A percentile compares a stretch with the other conserved stretches of the same genome.
Evolutionary conservation across 2,329 filamentous ascomycete species (phyloP).

Genomic region (Ceratocystis eucalypticola): DNA sequence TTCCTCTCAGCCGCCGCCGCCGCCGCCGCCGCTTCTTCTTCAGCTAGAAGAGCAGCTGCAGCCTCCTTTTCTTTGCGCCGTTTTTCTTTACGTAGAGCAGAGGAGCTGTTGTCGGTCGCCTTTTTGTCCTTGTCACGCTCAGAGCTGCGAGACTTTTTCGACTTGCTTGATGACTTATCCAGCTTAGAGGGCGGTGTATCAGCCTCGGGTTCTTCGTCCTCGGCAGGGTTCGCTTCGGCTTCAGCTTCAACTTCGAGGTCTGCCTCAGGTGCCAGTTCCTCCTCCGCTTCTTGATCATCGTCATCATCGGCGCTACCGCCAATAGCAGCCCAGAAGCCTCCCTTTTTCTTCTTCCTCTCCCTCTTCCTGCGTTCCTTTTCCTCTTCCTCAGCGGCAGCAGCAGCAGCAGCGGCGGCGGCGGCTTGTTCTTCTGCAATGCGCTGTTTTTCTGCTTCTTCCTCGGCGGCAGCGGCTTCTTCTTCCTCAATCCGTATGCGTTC

Average conservation of each 20-base stretch:
- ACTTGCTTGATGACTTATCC: slow-evolving; percentile 26
- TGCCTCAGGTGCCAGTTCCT: not conserved
- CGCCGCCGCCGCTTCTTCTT: slow-evolving; percentile 20
- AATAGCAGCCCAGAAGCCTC: slow-evolving; percentile 12
- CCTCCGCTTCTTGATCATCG: slow-evolving; percentile 21
- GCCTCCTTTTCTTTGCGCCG: slow-evolving; percentile 28
- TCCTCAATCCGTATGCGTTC: not conserved
- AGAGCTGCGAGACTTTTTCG: slow-evolving; percentile 24
- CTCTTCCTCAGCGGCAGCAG: slow-evolving; percentile 6
- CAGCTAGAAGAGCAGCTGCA: slow-evolving; percentile 22
- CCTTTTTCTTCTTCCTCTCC: slow-evolving; percentile 24
- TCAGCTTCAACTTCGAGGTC: slow-evolving; percentile 22
- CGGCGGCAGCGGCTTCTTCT: slow-evolving; percentile 9
- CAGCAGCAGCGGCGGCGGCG: slow-evolving; percentile 1
- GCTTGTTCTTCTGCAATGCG: slow-evolving; percentile 19
- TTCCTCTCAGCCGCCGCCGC: slow-evolving; percentile 10
- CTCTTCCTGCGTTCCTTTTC: slow-evolving; percentile 22
- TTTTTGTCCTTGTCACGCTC: slow-evolving; percentile 16
- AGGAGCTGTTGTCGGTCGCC: slow-evolving; percentile 20
- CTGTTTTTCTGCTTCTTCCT: slow-evolving; percentile 9
- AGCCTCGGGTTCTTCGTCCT: slow-evolving; percentile 16
- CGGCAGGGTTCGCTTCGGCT: slow-evolving; percentile 15
- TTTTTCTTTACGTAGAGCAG: slow-evolving; percentile 21
- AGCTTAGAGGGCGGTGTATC: slow-evolving; percentile 21
- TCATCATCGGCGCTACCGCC: slow-evolving; percentile 19